phyloP scores from a whole-genome alignment of 1,284 basidiomycete genomes.

The Malassezia restricta region DNA sequence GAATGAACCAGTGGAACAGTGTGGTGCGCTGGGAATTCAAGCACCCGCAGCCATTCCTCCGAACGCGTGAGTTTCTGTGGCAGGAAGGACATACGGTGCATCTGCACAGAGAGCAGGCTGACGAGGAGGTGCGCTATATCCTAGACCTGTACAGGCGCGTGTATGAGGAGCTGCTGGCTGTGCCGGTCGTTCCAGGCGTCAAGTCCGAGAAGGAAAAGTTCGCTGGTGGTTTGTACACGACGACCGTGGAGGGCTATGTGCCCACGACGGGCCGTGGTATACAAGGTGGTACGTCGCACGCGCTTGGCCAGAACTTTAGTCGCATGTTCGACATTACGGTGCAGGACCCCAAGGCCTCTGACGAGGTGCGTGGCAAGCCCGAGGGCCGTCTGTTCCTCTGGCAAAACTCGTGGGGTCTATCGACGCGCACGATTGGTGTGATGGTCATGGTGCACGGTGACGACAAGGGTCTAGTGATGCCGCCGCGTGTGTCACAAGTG shows the following conservation, averaged over 20 bases:
- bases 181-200: conserved; percentile 88
- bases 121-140: conserved; percentile 79
- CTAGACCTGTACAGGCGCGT: conserved; percentile 89
- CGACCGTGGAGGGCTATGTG: conserved; percentile 94
- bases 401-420: conserved; percentile 98
- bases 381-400: conserved; percentile 65
- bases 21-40: conserved; percentile 99
- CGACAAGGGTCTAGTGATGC: conserved; percentile 89
- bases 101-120: conserved; percentile 76
- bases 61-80: conserved; percentile 98
- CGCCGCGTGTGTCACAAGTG: conserved; percentile 80
- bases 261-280: conserved; percentile 94
- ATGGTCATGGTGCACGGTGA: conserved; percentile 99
- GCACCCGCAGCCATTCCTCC: conserved; percentile 93
- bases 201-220: conserved; percentile 99
- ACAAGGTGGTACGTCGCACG: conserved; percentile 94
- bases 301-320: conserved; percentile 96
- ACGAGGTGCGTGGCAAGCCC: conserved; percentile 33
- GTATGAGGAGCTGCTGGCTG: conserved; percentile 93
- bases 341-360: conserved; percentile 56
- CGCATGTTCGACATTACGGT: conserved; percentile 97
- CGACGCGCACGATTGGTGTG: conserved; percentile 89
- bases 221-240: conserved; percentile 93
- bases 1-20: conserved; percentile 97
- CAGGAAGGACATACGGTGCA: conserved; percentile 98